Evolutionary conservation across 208 protist species (phyloP), one percentile per base, ranked within the genome.

Genomic region (Vickermania ingenoplastis): DNA sequence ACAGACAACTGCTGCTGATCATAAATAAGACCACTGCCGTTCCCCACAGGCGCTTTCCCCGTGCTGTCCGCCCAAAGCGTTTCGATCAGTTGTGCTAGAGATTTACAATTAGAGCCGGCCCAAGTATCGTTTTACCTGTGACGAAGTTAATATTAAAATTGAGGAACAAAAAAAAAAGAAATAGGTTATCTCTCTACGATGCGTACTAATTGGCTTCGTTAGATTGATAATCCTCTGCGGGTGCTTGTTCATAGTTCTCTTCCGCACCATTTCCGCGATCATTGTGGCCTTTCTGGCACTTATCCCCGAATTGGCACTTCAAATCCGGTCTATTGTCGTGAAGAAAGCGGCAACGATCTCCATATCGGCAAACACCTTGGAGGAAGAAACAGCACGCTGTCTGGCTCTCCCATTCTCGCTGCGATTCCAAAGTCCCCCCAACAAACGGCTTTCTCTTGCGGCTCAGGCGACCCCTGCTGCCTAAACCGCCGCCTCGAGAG

Each of bases 321-420:
- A 59, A 66, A 27, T 67, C 73, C 36, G 62, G 56, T 49, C 78
- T 73, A 21, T 88, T 71, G 30, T 89, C 74, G 65, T 93, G 86
- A 31, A 89, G 56, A 65, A 90, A 93, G 59, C 81, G 81, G 72
- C 86, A 93, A 5, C 54, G 61, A 5, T 89, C 83, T 45, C 69
- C 73, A 59, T 89, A 93, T 66, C 86, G 86, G 69, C 86, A 93
- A 50, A 71, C 79, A 28, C 83, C 83, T 65, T 93, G 83, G 13
- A 77, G 66, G 63, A 79, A 77, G 71, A 93, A 93, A 62, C 86
- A 93, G 74, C 86, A 93, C 31, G 72, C 69, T 23, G 80, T 89
- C 53, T 86, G 69, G 49, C 72, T 63, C 60, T 89, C 82, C 71
- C 74, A 93, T 61, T 84, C 74, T 11, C 76, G 69, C 61, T 90